Evolutionary conservation across 2,329 filamentous ascomycete genomes (phyloP).

Genomic region (Scedosporium apiospermum): DNA sequence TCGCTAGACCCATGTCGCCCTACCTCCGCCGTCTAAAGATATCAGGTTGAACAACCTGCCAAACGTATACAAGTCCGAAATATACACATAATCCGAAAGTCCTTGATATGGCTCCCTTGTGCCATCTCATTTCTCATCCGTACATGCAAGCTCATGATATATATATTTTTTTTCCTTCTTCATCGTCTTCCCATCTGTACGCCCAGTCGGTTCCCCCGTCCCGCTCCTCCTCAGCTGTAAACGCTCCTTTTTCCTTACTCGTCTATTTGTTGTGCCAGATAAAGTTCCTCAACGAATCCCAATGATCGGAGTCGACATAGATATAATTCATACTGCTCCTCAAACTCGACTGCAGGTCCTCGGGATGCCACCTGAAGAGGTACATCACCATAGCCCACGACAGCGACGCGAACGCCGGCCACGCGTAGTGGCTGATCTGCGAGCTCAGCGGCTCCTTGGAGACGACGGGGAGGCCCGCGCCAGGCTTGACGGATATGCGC

Average conservation of each 20-base stretch:
- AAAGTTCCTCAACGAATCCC: conserved; percentile 79
- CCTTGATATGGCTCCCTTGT: background rate
- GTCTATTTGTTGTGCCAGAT: conserved; percentile 68
- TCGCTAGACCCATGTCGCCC: background rate
- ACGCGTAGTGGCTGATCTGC: conserved; percentile 61
- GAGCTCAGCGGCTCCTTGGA: conserved; percentile 37
- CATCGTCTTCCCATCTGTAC: background rate
- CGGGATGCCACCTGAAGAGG: conserved; percentile 84
- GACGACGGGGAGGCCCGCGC: conserved; percentile 37
- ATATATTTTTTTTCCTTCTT: no score
- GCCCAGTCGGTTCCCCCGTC: background rate
- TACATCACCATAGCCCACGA: conserved; percentile 96
- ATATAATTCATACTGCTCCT: conserved; percentile 97
- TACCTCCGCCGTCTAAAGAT: background rate
- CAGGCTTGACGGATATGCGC: conserved; percentile 66
- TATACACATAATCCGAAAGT: background rate
- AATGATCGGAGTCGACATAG: conserved; percentile 80
- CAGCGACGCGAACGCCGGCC: conserved; percentile 84
- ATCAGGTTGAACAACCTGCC: background rate
- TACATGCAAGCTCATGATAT: background rate
- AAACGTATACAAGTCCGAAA: background rate
- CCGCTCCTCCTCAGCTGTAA: background rate
- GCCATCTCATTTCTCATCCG: background rate
- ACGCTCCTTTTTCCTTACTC: background rate
- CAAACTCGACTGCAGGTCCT: conserved; percentile 83